phyloP scores from a whole-genome alignment of 1,139 yeast genomes.

The Candida pseudocylindracea region DNA sequence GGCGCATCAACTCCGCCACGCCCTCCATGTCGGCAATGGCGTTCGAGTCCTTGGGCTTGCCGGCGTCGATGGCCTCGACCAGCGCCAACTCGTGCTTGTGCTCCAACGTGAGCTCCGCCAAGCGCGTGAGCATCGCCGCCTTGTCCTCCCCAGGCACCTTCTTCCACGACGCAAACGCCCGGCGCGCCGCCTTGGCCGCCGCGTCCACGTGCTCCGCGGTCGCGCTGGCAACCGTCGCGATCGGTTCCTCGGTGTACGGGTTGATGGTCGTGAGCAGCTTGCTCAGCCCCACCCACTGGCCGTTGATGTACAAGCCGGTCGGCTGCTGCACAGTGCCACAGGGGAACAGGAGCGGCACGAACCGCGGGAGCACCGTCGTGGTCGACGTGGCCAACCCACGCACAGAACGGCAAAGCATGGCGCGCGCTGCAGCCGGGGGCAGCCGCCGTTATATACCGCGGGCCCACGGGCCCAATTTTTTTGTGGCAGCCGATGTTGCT shows the following conservation, averaged over 20 bases:
- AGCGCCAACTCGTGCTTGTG: constrained; percentile 34
- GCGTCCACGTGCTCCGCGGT: constrained; percentile 43
- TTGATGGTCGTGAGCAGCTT: constrained; percentile 37
- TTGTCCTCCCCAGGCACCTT: constrained; percentile 25
- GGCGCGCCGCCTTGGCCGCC: constrained; percentile 56
- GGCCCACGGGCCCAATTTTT: no score
- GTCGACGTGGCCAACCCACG: no score
- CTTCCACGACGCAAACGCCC: constrained; percentile 36
- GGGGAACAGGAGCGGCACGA: no score
- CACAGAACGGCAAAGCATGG: no score
- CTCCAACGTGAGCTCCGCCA: constrained; percentile 37
- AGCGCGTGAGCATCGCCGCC: constrained; percentile 27
- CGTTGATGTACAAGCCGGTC: constrained; percentile 63
- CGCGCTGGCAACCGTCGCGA: constrained; percentile 48
- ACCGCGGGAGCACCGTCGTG: no score
- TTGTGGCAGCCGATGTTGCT: no score
- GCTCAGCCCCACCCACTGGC: constrained; percentile 43
- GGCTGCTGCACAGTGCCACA: constrained; percentile 23
- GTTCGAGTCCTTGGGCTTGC: constrained; percentile 38
- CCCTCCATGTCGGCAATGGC: constrained; percentile 26
- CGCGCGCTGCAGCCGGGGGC: no score
- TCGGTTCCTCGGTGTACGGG: constrained; percentile 48
- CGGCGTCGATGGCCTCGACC: constrained; percentile 66
- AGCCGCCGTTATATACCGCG: no score
- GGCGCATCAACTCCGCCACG: no score